phyloP scores from a whole-genome alignment of 2,329 filamentous ascomycete genomes.

The Zasmidium cellare region DNA sequence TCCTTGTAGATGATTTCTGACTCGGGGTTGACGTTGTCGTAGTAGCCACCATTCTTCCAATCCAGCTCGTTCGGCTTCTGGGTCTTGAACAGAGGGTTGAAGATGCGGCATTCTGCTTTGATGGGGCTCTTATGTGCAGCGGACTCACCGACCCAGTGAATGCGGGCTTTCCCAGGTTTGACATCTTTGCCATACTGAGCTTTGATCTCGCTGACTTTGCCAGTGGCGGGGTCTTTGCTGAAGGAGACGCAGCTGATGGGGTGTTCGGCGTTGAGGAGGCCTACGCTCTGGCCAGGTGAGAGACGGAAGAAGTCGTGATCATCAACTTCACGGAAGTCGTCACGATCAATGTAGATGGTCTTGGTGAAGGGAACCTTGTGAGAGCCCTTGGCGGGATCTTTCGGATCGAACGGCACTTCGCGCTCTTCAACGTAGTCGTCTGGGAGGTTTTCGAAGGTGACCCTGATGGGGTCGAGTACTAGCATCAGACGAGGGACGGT shows the following conservation, averaged over 20 bases:
- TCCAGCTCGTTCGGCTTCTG: conserved; percentile 74
- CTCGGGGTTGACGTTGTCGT: conserved; percentile 80
- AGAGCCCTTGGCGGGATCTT: conserved; percentile 67
- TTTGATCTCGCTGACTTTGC: conserved; percentile 67
- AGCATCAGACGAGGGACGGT: conserved; percentile 89
- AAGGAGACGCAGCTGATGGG: conserved; percentile 70
- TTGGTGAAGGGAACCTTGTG: conserved; percentile 67
- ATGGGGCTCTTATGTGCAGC: conserved; percentile 61
- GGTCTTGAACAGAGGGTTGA: conserved; percentile 83
- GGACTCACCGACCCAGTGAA: conserved; percentile 83
- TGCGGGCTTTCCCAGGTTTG: conserved; percentile 53
- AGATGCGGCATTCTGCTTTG: conserved; percentile 71
- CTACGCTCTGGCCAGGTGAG: conserved; percentile 71
- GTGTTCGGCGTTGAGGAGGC: conserved; percentile 69
- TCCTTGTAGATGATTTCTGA: conserved; percentile 77
- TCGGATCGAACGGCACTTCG: conserved; percentile 76
- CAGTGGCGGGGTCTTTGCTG: conserved; percentile 63
- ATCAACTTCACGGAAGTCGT: conserved; percentile 73
- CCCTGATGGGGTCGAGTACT: conserved; percentile 79
- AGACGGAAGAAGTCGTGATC: conserved; percentile 76
- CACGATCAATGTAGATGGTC: conserved; percentile 80
- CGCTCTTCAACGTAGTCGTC: conserved; percentile 67
- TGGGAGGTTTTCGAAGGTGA: conserved; percentile 76
- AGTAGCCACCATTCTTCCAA: conserved; percentile 71
- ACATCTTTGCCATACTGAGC: conserved; percentile 67